A percentile compares a stretch with the other conserved stretches of the same genome.
phyloP scores from a whole-genome alignment of 345 rosid genomes.

The Theobroma cacao region DNA sequence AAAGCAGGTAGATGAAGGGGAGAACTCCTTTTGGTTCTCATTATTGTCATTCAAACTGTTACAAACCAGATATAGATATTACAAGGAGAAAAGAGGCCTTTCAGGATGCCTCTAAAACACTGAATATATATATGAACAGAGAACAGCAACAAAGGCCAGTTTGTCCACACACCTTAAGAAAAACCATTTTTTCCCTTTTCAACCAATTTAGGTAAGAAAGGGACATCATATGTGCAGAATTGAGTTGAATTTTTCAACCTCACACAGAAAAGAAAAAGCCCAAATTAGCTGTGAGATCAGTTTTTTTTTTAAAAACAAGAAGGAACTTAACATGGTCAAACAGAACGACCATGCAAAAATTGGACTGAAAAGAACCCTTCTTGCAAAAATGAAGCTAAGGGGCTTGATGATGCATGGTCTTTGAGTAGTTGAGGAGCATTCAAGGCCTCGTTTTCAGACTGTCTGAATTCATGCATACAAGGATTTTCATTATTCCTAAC shows the following conservation, averaged over 20 bases:
- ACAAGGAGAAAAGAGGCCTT: conserved; percentile 26
- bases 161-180: conserved; percentile 27
- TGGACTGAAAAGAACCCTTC: conserved; percentile 21
- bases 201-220: conserved; percentile 12
- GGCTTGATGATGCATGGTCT: conserved; percentile 29
- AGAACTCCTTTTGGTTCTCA: not conserved
- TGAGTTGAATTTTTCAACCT: conserved; percentile 22
- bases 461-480: not conserved
- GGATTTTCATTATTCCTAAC: not conserved
- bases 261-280: conserved; percentile 6
- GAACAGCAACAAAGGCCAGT: conserved; percentile 24
- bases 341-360: conserved; percentile 34
- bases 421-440: conserved; percentile 22
- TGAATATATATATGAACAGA: conserved; percentile 2
- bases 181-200: not conserved
- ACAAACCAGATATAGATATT: not conserved
- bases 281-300: conserved; percentile 32
- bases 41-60: not conserved
- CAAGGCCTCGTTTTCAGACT: conserved; percentile 20
- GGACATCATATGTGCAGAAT: not conserved
- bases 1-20: not conserved
- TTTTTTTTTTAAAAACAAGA: conserved; percentile 27
- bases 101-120: conserved; percentile 30
- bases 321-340: conserved; percentile 34
- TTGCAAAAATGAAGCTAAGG: conserved; percentile 40